Evolutionary conservation across 495 filamentous ascomycete genomes (phyloP).

Genomic region (Penicillium flavigenum): DNA sequence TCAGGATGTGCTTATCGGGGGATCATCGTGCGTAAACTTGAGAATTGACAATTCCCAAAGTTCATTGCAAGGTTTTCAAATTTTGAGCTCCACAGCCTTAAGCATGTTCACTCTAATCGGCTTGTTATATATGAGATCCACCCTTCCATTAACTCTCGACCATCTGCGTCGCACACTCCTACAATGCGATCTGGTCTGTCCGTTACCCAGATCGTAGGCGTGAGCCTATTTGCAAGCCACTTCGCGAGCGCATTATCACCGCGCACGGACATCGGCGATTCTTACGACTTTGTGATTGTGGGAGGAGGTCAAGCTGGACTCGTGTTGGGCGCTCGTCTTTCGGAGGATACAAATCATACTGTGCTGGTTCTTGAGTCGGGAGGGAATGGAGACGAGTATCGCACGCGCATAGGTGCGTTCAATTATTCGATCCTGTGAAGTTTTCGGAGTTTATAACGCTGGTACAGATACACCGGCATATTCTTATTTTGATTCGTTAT

Average conservation of each 20-base stretch:
- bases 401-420: constrained; percentile 33
- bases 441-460: neutral
- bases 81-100: neutral
- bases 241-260: constrained; percentile 25
- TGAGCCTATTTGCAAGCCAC: neutral
- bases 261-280: constrained; percentile 28
- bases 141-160: neutral
- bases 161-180: neutral
- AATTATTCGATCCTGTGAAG: neutral
- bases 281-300: constrained; percentile 51
- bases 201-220: neutral
- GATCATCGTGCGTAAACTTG: constrained; percentile 6
- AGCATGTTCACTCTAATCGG: neutral
- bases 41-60: neutral
- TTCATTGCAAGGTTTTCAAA: constrained; percentile 1
- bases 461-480: constrained; percentile 34
- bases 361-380: constrained; percentile 49
- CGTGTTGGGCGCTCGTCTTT: constrained; percentile 27
- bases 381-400: constrained; percentile 35
- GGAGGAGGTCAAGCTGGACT: constrained; percentile 46
- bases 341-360: constrained; percentile 30
- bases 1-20: constrained; percentile 6
- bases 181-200: constrained; percentile 4
- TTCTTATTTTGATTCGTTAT: constrained; percentile 35
- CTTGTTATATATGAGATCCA: neutral